A percentile compares a stretch with the other conserved stretches of the same genome.
phyloP scores from a whole-genome alignment of 148 eudicot genomes.

The Silene uniflora region DNA sequence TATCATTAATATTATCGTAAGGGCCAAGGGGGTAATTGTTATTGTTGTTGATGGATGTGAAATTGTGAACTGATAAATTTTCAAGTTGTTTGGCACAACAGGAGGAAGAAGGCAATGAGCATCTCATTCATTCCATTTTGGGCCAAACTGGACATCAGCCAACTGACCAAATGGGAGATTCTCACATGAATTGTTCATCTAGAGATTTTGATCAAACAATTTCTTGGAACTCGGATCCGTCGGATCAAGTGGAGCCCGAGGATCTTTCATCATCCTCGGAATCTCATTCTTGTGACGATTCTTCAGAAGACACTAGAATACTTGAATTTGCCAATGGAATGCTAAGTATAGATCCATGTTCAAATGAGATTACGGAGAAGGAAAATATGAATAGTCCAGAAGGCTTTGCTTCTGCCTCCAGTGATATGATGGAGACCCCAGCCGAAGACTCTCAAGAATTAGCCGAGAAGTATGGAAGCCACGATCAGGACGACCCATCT shows the following conservation, averaged over 20 bases:
- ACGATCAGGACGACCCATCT: constrained; percentile 23
- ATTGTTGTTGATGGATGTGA: not conserved
- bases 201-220: constrained; percentile 31
- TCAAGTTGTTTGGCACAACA: constrained; percentile 39
- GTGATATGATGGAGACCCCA: constrained; percentile 44
- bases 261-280: constrained; percentile 31
- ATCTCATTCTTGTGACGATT: constrained; percentile 39
- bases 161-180: constrained; percentile 27
- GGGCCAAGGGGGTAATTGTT: too few species aligned
- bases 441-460: constrained; percentile 35
- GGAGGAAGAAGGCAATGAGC: constrained; percentile 42
- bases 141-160: constrained; percentile 27
- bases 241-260: constrained; percentile 29
- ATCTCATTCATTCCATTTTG: constrained; percentile 29
- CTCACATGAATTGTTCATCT: constrained; percentile 34
- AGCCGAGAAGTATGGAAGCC: constrained; percentile 28
- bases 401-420: constrained; percentile 39
- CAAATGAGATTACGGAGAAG: constrained; percentile 16
- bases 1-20: not conserved
- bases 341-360: constrained; percentile 6
- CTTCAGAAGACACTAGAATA: constrained; percentile 36
- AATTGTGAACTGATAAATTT: constrained; percentile 20
- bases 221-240: constrained; percentile 28
- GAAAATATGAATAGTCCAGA: constrained; percentile 31
- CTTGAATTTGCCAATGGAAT: constrained; percentile 15